A percentile compares a stretch with the other conserved stretches of the same genome.
Conservation (phyloP, 495 filamentous ascomycete species). For the Aspergillus homomorphus region DNA sequence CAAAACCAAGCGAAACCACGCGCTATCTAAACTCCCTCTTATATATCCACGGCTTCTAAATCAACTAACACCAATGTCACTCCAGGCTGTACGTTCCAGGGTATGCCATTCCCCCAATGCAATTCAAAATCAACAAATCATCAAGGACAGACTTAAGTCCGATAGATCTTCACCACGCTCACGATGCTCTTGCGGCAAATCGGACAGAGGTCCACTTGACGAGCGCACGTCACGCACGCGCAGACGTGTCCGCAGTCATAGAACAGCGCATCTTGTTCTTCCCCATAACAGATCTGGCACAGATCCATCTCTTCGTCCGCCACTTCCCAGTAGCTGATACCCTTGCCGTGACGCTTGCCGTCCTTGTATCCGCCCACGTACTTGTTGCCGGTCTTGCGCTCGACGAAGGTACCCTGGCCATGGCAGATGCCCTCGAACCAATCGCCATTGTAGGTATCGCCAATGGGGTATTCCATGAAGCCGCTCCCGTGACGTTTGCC, state of each 20-base stretch:
- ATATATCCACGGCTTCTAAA: not conserved
- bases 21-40: not conserved
- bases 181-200: slow-evolving; percentile 61
- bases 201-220: slow-evolving; percentile 60
- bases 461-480: slow-evolving; percentile 56
- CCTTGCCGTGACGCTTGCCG: slow-evolving; percentile 59
- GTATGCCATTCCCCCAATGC: slow-evolving; percentile 24
- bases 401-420: slow-evolving; percentile 57
- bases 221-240: slow-evolving; percentile 60
- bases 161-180: slow-evolving; percentile 57
- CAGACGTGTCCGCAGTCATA: slow-evolving; percentile 66
- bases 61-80: too few species aligned
- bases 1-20: not conserved
- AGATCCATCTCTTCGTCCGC: slow-evolving; percentile 60
- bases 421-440: slow-evolving; percentile 56
- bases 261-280: slow-evolving; percentile 59
- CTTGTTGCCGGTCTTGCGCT: slow-evolving; percentile 58
- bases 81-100: slow-evolving; percentile 10
- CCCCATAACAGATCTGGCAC: slow-evolving; percentile 65
- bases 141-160: slow-evolving; percentile 28
- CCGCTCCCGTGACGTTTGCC: slow-evolving; percentile 54
- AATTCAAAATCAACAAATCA: slow-evolving; percentile 11
- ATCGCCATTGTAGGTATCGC: slow-evolving; percentile 60
- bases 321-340: slow-evolving; percentile 60
- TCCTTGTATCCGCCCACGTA: slow-evolving; percentile 63